Evolutionary conservation across 352 stramenopile species (phyloP), one percentile per base, ranked within the genome.

Genomic region (Phytophthora megakarya): DNA sequence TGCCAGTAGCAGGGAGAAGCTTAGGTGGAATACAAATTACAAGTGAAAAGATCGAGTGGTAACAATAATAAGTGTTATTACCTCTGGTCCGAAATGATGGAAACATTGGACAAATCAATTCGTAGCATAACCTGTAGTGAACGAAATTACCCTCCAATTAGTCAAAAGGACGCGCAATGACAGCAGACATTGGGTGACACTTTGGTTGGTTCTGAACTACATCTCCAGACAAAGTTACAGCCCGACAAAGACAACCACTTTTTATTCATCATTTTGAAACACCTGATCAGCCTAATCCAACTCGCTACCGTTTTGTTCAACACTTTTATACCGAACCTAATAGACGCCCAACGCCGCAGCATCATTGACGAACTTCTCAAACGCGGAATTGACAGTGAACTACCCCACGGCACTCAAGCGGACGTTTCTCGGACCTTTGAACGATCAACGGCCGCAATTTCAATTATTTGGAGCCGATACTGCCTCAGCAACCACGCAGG

Each of bases 31-130:
- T n/a, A n/a, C n/a, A n/a, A n/a, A n/a, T n/a, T n/a, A n/a, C n/a
- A n/a, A n/a, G n/a, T n/a, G n/a, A n/a, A n/a, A n/a, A n/a, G n/a
- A n/a, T n/a, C n/a, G n/a, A n/a, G n/a, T n/a, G n/a, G n/a, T n/a
- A n/a, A n/a, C n/a, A n/a, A n/a, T n/a, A n/a, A n/a, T n/a, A n/a
- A n/a, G n/a, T n/a, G n/a, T n/a, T 33, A 49, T 25, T 49, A 49
- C 42, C 42, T 49, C 42, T 49, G 42, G 42, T 49, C 42, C 0
- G 42, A 49, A 49, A 49, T 49, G 23, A 35, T 49, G 42, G 23
- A 49, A 21, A 35, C 1, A n/a, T 5, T 6, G 12, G 3, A 35
- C 42, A 37, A 35, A 49, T 3, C 13, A 35, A 49, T 35, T 49
- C 22, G 33, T n/a, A n/a, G n/a, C n/a, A n/a, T n/a, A n/a, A n/a